Conservation (phyloP, 148 eudicot species). For the Rhododendron molle region DNA sequence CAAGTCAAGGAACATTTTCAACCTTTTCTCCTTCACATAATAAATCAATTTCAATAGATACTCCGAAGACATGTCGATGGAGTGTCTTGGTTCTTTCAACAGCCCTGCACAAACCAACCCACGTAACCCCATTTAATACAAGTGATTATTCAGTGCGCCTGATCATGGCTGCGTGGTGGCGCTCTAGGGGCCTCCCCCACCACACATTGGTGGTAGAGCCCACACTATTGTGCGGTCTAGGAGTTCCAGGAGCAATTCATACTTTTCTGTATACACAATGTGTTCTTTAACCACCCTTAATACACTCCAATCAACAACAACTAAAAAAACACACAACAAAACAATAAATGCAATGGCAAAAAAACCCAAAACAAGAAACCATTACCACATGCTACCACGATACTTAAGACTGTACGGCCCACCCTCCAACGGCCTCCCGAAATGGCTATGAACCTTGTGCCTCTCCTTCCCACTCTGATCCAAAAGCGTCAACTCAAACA, state of each 20-base stretch:
- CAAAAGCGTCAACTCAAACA: slow-evolving; percentile 46
- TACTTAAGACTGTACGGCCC: slow-evolving; percentile 48
- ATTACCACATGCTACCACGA: slow-evolving; percentile 51
- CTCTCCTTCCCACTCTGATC: slow-evolving; percentile 56
- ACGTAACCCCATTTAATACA: neutral
- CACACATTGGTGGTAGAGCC: neutral
- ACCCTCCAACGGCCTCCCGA: slow-evolving; percentile 49
- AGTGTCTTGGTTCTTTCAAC: neutral
- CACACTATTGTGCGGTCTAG: neutral
- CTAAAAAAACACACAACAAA: neutral
- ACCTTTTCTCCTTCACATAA: neutral
- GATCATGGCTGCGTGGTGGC: neutral
- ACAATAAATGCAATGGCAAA: neutral
- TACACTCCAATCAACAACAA: neutral
- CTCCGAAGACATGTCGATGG: neutral
- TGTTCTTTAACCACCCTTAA: neutral
- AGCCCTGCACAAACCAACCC: neutral
- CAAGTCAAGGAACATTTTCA: neutral
- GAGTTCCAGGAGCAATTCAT: neutral
- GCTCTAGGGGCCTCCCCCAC: neutral
- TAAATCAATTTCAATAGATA: neutral
- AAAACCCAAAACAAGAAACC: neutral
- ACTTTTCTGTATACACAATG: neutral
- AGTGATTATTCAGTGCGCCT: neutral
- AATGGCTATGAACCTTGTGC: slow-evolving; percentile 55